Evolutionary conservation across 257 asterid species (phyloP), one percentile per base, ranked within the genome.

Genomic region (Misopates orontium): DNA sequence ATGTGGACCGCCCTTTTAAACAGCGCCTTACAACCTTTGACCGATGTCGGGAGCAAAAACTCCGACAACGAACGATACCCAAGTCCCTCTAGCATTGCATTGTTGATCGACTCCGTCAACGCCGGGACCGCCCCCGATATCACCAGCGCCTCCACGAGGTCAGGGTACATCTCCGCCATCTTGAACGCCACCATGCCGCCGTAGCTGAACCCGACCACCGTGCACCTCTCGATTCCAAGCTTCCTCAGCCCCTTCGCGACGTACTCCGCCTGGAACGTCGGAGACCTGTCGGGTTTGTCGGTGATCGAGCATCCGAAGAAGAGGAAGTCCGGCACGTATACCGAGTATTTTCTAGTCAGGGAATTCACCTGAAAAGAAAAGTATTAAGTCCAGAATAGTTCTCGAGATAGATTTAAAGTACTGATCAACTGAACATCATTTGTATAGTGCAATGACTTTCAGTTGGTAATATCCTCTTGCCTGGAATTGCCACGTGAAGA

Each of bases 101-200:
- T 67, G 64, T 85, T 86, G 25, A 86, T 75, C 12, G 91, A 81
- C 54, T 88, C 96, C 4, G 98, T 91, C 96, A 91, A 83, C 10
- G 95, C 95, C 64, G 86, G 62, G 10, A 86, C 68, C 1, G 98
- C 86, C 1, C 95, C 98, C 0, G 98, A 91, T 1, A 91, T 56
- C 53, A 91, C 92, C 67, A 86, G 1, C 0, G 88, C 85, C 66
- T 68, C 78, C 48, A 91, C 95, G 78, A 86, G 40, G 15, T 84
- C 89, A 3, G 90, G 88, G 52, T 76, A 74, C 77, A 78, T 39
- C 82, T 88, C 94, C 21, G 98, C 98, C 90, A 91, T 77, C 89
- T 88, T 88, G 54, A 91, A 91, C 20, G 96, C 95, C 72, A 91
- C 98, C 98, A 88, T 86, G 22, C 98, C 98, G 13, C 98, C 98